Conservation (phyloP, 129 eudicot species). For the Sambucus nigra region DNA sequence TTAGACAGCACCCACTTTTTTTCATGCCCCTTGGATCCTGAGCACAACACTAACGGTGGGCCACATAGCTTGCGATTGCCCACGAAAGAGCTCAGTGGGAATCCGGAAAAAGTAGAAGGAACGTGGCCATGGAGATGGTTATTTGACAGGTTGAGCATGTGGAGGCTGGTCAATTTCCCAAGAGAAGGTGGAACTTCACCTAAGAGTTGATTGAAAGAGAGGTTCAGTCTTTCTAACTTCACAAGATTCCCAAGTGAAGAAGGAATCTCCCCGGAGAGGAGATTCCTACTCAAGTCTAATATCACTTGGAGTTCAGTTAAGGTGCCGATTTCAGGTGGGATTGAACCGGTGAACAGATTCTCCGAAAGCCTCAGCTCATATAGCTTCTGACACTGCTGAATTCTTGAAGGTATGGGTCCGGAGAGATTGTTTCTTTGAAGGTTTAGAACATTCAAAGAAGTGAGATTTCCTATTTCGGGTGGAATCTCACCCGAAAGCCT, state of each 20-base stretch:
- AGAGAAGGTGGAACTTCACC: constrained; percentile 63
- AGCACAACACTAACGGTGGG: constrained; percentile 50
- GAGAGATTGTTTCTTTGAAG: constrained; percentile 80
- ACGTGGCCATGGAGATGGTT: constrained; percentile 65
- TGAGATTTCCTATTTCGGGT: constrained; percentile 63
- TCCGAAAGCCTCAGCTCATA: constrained; percentile 72
- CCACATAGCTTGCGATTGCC: constrained; percentile 63
- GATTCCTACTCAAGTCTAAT: constrained; percentile 60
- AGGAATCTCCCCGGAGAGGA: constrained; percentile 65
- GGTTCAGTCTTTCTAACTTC: constrained; percentile 66
- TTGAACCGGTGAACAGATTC: constrained; percentile 52
- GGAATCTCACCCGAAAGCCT: constrained; percentile 59
- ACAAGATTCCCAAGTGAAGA: constrained; percentile 48
- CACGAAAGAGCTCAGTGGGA: constrained; percentile 50
- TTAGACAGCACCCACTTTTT: constrained; percentile 41
- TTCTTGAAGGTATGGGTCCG: constrained; percentile 59
- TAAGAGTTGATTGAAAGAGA: constrained; percentile 57
- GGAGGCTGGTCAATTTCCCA: constrained; percentile 76
- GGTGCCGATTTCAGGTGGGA: constrained; percentile 60
- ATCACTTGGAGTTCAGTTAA: constrained; percentile 79
- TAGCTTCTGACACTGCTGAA: constrained; percentile 64
- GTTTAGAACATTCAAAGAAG: constrained; percentile 57
- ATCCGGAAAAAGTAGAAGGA: constrained; percentile 60
- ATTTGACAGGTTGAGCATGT: constrained; percentile 56
- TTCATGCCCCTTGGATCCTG: constrained; percentile 17